These are phyloP conservation scores for Stropharia rugosoannulata DNA, from an alignment of 768 basidiomycete species.

Conservation along the genomic window DNA sequence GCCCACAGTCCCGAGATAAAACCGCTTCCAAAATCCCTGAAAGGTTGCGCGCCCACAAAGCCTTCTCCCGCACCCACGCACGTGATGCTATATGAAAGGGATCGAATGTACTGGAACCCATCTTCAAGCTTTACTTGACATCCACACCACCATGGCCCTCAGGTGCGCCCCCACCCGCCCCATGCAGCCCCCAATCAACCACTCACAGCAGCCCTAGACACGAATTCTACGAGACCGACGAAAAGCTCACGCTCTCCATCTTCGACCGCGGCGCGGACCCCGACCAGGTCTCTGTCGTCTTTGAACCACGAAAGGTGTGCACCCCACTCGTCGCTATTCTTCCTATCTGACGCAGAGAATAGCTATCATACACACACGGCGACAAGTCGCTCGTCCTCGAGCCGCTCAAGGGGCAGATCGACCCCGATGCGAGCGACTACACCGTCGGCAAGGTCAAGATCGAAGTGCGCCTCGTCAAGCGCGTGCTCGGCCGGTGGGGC, in stretches of 20 bases:
- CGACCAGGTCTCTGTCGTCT: slow-evolving; percentile 55
- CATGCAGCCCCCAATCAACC: background rate
- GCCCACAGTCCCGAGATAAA: background rate
- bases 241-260: slow-evolving; percentile 67
- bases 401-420: slow-evolving; percentile 83
- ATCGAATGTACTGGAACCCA: slow-evolving; percentile 38
- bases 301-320: slow-evolving; percentile 63
- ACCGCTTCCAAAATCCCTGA: too few relatives aligned
- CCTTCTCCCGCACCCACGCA: slow-evolving; percentile 1
- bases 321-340: background rate
- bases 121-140: slow-evolving; percentile 1
- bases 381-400: slow-evolving; percentile 71
- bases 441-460: slow-evolving; percentile 86
- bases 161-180: slow-evolving; percentile 23
- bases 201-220: slow-evolving; percentile 43
- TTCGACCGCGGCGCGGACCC: slow-evolving; percentile 80
- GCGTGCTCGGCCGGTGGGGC: slow-evolving; percentile 69
- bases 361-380: slow-evolving; percentile 66
- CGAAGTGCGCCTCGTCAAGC: slow-evolving; percentile 79
- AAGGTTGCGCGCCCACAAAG: background rate
- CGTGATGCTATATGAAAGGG: slow-evolving; percentile 18
- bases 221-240: slow-evolving; percentile 88
- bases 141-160: slow-evolving; percentile 24
- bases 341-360: slow-evolving; percentile 3
- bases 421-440: slow-evolving; percentile 56